Evolutionary conservation across 805 yeast species (phyloP), one percentile per base, ranked within the genome.

Genomic region (Kregervanrija delftensis): DNA sequence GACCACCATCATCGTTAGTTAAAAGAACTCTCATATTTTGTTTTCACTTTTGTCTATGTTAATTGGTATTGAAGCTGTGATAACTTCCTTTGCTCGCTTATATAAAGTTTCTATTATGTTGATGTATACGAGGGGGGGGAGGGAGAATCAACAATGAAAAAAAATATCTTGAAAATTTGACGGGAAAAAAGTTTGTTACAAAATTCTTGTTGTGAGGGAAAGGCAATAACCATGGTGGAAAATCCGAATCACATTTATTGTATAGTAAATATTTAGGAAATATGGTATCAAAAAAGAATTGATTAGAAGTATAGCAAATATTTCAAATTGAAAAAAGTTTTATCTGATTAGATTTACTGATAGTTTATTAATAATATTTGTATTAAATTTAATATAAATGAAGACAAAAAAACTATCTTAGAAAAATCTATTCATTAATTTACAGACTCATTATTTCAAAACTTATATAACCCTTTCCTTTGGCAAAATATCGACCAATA

Each of bases 1-100:
- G 83, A 1, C 98, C 98, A 34, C 99, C 99, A 59, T 91, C 99
- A 64, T 91, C 99, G 64, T 91, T 91, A 10, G 97, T 91, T 36
- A 93, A 59, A 52, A 61, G 51, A 28, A 60, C 61, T 48, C 53
- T 52, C 55, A 60, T 50, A 13, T 33, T 13, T 28, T 11, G 13
- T 32, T n/a, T 32, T 22, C 28, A 22, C 8, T 22, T 17, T 22
- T 22, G 28, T 22, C 28, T 22, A 22, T 6, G 28, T 22, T 22
- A 4, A 6, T 22, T 22, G 28, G 28, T 22, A 22, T 22, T 22
- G 28, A 22, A 5, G 28, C 28, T 22, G 8, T 22, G 8, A 22
- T 22, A 5, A 22, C 28, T 6, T 22, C 28, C 8, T 22, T 6
- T 5, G 5, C 28, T 22, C 28, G 28, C 28, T 22, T 22, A 8